Evolutionary conservation across 495 filamentous ascomycete species (phyloP).

Genomic region (Friedmanniomyces simplex): DNA sequence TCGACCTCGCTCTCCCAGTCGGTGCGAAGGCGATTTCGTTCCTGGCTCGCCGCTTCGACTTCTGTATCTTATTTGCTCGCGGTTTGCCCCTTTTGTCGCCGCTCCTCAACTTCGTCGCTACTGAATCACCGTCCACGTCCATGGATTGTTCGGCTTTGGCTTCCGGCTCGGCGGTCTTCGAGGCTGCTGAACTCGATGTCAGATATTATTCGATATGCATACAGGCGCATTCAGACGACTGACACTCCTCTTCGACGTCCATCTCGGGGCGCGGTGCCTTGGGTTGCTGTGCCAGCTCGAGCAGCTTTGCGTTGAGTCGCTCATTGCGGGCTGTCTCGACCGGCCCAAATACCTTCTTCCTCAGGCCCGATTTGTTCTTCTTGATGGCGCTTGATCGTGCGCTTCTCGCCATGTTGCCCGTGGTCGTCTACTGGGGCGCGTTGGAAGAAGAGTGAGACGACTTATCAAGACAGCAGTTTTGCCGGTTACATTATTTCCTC

Average conservation of each 20-base stretch:
- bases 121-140: constrained; percentile 4
- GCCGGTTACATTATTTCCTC: too few species aligned
- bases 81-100: background rate
- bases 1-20: constrained; percentile 5
- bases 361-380: constrained; percentile 64
- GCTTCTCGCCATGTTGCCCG: constrained; percentile 67
- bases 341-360: constrained; percentile 68
- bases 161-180: background rate
- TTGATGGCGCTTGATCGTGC: constrained; percentile 63
- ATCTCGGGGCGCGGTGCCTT: constrained; percentile 35
- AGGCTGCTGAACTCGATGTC: background rate
- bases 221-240: background rate
- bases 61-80: background rate
- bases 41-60: constrained; percentile 1
- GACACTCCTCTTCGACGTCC: constrained; percentile 12
- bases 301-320: constrained; percentile 61
- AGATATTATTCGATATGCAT: background rate
- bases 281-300: constrained; percentile 61
- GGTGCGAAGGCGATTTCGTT: constrained; percentile 10
- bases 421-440: too few species aligned
- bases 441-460: too few species aligned
- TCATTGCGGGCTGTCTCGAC: constrained; percentile 62
- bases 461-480: too few species aligned
- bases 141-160: background rate
- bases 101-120: background rate